Base-by-base conservation (phyloP, 1,284 basidiomycete species). In the Papiliotrema nemorosa region DNA sequence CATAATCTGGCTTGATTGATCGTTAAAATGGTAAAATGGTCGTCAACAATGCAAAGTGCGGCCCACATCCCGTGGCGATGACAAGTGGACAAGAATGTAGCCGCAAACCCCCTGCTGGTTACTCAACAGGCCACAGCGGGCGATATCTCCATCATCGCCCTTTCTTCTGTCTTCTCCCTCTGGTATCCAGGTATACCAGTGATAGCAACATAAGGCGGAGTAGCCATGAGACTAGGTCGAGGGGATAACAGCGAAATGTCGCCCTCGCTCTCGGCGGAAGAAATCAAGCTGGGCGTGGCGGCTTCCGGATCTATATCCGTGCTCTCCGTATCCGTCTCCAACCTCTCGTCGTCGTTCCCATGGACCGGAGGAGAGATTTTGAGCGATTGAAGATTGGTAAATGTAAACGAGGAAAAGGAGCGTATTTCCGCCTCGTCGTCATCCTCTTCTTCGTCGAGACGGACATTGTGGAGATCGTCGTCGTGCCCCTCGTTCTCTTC, bases 301-400 rank as follows among this genome's bases (percentile, higher is more conserved):
- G 27, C 42, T 9, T 44, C 42, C 4, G 21, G 18, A 18, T 44
- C 42, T 16, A 20, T 22, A 21, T 34, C 29, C 18, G 42, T 33
- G n/a, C 4, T 37, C 35, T 44, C 42, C 29, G 26, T 22, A 22
- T 44, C 42, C 5, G 42, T 33, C 12, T 44, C 42, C 18, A 26
- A n/a, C 20, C 12, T 21, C 7, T 44, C 31, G 18, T 22, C 27
- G 20, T 33, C 14, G 2, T 6, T 21, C 24, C 12, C 29, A n/a
- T 13, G 7, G n/a, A 31, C 16, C 2, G 42, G 21, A 22, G 42
- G 26, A 21, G 5, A n/a, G 12, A 44, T 44, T 27, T 44, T 16
- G 13, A 44, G 42, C 10, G 42, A 33, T 34, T 44, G 42, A 3
- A 44, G 42, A 18, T 44, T 44, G 27, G 42, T 44, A 25, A 44